Base-by-base conservation (phyloP, 2,329 filamentous ascomycete genomes). In the Celoporthe dispersa region DNA sequence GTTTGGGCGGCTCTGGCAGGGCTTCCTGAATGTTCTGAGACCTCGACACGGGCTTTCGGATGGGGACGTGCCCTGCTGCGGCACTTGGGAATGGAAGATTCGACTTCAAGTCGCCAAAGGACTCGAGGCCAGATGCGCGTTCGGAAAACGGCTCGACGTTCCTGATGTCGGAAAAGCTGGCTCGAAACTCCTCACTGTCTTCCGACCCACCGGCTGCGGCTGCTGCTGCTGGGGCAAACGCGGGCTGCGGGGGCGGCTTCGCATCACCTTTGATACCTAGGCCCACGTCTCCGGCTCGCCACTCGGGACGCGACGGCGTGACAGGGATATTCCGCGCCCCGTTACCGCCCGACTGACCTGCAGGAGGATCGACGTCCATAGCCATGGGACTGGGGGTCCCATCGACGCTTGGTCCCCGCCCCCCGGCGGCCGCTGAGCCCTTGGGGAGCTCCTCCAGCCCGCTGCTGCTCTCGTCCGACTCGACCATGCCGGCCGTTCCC, bases 291-390 rank as follows among this genome's bases (percentile, higher is more conserved):
- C 87, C 87, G 2, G 86, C 81, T 61, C 87, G 81, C 88, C 88
- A 90, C 70, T 90, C 87, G 5, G 85, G 85, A 55, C 87, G 82
- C 2, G 86, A 84, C 0, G 88, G 88, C 74, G 90, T 88, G 16
- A 89, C 85, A 1, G 83, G 83, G 51, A 90, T 88, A 51, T 85
- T 87, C 39, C 88, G 83, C 28, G 83, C 82, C 9, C 76, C 77
- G 67, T 78, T 78, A 64, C 70, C 44, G 63, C 75, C 66, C 63
- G 77, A 73, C 55, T 75, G 73, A 12, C 73, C 73, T 31, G 77
- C 77, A 28, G 87, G 86, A 5, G 86, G 83, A 74, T 91, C 89
- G 65, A 91, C 90, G 73, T 91, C 89, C 89, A 91, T 91, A 19
- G 88, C 87, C 69, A 85, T 87, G 2, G 87, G 86, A 72, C 85